Base-by-base conservation (phyloP, 2,329 filamentous ascomycete genomes). In the Penicillium sp. region DNA sequence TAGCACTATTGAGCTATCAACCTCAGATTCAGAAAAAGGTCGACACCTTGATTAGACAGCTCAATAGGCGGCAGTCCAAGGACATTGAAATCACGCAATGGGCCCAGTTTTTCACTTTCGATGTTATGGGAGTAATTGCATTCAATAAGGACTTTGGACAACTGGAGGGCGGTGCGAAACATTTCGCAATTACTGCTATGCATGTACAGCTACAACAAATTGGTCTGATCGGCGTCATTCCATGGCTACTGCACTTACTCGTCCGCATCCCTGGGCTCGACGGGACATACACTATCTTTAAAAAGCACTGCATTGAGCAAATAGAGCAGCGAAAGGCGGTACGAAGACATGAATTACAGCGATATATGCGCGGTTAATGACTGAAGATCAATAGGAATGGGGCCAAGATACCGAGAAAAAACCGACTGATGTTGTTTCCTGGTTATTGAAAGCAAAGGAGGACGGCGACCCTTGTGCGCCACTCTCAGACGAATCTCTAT, bases 381-480 rank as follows among this genome's bases (percentile, higher is more conserved):
- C 19, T 27, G 13, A 35, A 14, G 5, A 13, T 27, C 14, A 43
- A 14, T 46, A 70, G 72, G 64, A 55, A 11, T 71, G 65, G 59
- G 37, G 66, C 22, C 36, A 35, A 7, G 64, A 73, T 9, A 64
- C 22, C 33, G 35, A 7, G 61, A 73, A 13, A 64, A 74, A 7
- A 36, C 75, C 74, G 0, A 61, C 66, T 35, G 76, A 79, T 58
- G 69, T 80, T 31, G 60, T 76, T 6, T 75, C 76, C 0, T 79
- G 77, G 76, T 62, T 79, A 5, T 44, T 78, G 14, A 77, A 77
- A 54, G 74, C 76, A 6, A 63, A 73, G 5, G 67, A 72, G 10
- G 74, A 78, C 16, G 73, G 73, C 22, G 74, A 78, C 19, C 56
- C 65, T 2, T 72, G 72, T 1, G 76, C 74, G 0, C 65, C 75